These are phyloP conservation scores for Agastache rugosa DNA, from an alignment of 257 asterid species.

Conservation along the genomic window DNA sequence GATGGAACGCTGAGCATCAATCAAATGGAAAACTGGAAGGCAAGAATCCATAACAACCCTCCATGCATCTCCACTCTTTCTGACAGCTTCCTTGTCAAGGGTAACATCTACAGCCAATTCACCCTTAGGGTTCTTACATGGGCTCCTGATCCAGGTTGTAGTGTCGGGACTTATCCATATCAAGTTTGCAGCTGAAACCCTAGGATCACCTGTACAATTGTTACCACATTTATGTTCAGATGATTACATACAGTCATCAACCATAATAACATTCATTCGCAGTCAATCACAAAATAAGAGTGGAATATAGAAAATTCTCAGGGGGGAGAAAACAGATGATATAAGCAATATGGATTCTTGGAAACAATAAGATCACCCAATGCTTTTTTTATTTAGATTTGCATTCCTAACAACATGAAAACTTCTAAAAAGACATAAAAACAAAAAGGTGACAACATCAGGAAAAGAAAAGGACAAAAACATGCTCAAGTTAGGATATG, in stretches of 20 bases:
- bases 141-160: conserved; percentile 78
- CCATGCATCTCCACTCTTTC: conserved; percentile 93
- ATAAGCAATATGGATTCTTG: conserved; percentile 15
- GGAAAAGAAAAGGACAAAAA: conserved; percentile 3
- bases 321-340: conserved; percentile 15
- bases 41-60: conserved; percentile 89
- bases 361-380: neutral
- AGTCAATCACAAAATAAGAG: conserved; percentile 25
- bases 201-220: conserved; percentile 78
- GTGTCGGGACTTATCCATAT: conserved; percentile 79
- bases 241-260: conserved; percentile 26
- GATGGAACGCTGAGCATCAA: conserved; percentile 76
- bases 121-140: conserved; percentile 64
- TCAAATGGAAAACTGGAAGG: conserved; percentile 77
- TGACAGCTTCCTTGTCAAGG: conserved; percentile 80
- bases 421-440: neutral
- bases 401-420: neutral
- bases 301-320: conserved; percentile 8
- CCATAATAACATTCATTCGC: conserved; percentile 17
- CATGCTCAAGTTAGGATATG: conserved; percentile 19
- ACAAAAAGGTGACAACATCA: neutral
- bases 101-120: conserved; percentile 82
- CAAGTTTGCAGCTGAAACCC: conserved; percentile 72
- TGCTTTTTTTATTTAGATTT: neutral
- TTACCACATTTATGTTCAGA: conserved; percentile 24